Conservation (phyloP, 495 filamentous ascomycete species). For the Cetradonia linearis region DNA sequence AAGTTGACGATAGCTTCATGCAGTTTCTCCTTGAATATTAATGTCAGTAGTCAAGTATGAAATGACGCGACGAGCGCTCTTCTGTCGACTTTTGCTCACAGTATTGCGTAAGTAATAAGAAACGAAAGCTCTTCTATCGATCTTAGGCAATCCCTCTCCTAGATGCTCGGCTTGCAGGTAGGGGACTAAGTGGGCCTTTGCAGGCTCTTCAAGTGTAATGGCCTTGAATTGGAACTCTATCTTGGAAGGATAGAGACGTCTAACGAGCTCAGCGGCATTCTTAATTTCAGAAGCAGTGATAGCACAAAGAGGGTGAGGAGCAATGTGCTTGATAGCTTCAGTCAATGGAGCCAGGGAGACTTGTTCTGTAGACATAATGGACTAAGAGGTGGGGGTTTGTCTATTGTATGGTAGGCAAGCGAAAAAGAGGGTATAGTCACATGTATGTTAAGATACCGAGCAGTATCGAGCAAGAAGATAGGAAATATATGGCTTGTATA, state of each 20-base stretch:
- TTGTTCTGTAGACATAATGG: conserved; percentile 21
- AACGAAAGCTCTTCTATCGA: conserved; percentile 46
- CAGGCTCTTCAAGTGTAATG: conserved; percentile 55
- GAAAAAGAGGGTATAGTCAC: not conserved
- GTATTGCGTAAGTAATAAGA: conserved; percentile 57
- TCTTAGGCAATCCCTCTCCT: conserved; percentile 26
- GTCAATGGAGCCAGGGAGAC: conserved; percentile 13
- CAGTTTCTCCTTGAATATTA: conserved; percentile 44
- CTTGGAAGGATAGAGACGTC: conserved; percentile 20
- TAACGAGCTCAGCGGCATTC: conserved; percentile 23
- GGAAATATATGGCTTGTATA: conserved; percentile 3
- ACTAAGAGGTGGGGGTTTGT: not conserved
- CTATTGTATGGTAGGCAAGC: not conserved
- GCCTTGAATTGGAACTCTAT: conserved; percentile 48
- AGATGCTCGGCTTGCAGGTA: conserved; percentile 43
- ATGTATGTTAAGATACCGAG: not conserved
- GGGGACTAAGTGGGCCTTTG: conserved; percentile 47
- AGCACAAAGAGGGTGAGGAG: conserved; percentile 26
- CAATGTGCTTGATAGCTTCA: conserved; percentile 14
- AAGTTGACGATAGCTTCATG: conserved; percentile 58
- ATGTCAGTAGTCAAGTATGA: not conserved
- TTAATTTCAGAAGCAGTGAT: conserved; percentile 26
- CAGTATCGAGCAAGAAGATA: not conserved
- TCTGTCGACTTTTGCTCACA: conserved; percentile 30
- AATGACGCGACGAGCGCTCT: not conserved